Evolutionary conservation across 108 stramenopile species (phyloP), one percentile per base, ranked within the genome.

Genomic region (Discostella stelligeroides): DNA sequence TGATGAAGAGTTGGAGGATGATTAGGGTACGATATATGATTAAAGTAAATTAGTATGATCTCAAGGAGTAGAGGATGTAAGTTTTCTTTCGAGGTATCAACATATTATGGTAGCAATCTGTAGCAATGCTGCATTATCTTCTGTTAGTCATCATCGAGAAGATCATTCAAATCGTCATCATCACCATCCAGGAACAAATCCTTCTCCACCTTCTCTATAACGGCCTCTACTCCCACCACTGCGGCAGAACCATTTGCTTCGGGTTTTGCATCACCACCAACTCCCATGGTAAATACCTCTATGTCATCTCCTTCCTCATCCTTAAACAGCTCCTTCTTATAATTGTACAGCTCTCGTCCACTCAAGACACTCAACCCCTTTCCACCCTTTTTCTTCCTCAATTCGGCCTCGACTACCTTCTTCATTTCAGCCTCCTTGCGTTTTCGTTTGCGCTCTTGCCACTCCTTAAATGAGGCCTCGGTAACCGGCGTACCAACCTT

Each of bases 351-450:
- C 39, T 86, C 94, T 51, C 92, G 64, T 30, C 94, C 94, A 62
- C 84, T 82, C 53, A 95, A 73, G 23, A 95, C 82, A 47, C 87
- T 78, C 72, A 95, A 66, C 54, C 94, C 94, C 76, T 92, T 95
- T 6, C 94, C 94, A 43, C 94, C 94, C 62, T 95, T 95, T 59
- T 95, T 95, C 90, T 95, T 95, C 80, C 82, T 89, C 79, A 95
- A 65, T 63, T 95, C 94, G 7, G 68, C 66, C 62, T 95, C 94
- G 6, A 95, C 90, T 68, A 83, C 34, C 75, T 95, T 95, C 76
- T 86, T 89, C 10, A 76, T 82, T 21, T 60, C 85, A 4, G 81
- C 94, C 30, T 83, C 84, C 65, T 80, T 81, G 53, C 75, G 56
- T 86, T 93, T 93, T 81, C 90, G 73, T 66, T 96, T 96, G 15